These are phyloP conservation scores for Cystobasidium pallidum DNA, from an alignment of 1,284 basidiomycete genomes.

Conservation along the genomic window DNA sequence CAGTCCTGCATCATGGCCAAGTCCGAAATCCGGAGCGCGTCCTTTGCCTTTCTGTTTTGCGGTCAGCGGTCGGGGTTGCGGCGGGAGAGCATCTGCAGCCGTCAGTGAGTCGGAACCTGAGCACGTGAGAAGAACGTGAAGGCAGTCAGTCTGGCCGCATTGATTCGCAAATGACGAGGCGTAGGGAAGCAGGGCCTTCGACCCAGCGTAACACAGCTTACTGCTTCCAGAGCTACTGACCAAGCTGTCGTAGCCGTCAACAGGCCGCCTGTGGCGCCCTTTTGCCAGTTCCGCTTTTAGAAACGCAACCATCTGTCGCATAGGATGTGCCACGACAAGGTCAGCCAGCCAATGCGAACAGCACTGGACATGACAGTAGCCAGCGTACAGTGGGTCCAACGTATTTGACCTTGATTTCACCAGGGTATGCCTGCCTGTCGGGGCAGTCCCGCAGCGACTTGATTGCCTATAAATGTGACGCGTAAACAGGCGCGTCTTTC, in stretches of 20 bases:
- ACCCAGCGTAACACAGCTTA: no score
- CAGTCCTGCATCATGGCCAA: neutral
- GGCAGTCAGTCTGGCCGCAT: neutral
- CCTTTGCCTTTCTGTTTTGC: constrained; percentile 20
- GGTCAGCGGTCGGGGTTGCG: neutral
- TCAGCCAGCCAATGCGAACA: neutral
- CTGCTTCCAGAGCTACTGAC: constrained; percentile 11
- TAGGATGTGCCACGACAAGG: neutral
- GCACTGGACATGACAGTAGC: neutral
- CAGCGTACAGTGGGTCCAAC: constrained; percentile 1
- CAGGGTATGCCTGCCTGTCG: constrained; percentile 9
- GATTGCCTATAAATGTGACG: constrained; percentile 21
- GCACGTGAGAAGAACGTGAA: neutral
- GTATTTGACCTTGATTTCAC: constrained; percentile 28
- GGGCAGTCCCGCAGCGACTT: constrained; percentile 3
- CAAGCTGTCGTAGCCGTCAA: constrained; percentile 28
- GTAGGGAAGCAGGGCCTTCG: no score
- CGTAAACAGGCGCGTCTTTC: neutral
- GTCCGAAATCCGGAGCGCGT: neutral
- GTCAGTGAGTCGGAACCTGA: constrained; percentile 11
- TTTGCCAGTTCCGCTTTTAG: constrained; percentile 13
- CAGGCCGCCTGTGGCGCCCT: neutral
- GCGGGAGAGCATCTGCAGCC: neutral
- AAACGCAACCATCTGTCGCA: neutral
- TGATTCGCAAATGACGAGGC: no score